Conservation (phyloP, 352 stramenopile genomes). For the Plasmopara muralis region DNA sequence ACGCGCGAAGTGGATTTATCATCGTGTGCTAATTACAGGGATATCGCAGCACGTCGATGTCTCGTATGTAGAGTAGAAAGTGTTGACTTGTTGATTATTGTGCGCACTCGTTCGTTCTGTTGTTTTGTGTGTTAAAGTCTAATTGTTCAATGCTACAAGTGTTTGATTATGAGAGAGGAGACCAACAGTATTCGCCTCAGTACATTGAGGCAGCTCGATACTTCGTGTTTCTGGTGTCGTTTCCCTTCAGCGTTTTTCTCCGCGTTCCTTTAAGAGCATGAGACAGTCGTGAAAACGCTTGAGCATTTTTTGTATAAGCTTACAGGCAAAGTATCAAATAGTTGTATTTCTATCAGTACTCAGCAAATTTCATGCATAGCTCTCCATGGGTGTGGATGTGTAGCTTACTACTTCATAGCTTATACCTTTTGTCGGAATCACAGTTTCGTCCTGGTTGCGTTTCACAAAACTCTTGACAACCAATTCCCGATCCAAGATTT, state of each 20-base stretch:
- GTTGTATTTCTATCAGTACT: conserved; percentile 4
- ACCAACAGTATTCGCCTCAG: conserved; percentile 15
- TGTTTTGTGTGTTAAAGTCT: conserved; percentile 24
- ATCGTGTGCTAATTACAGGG: conserved; percentile 39
- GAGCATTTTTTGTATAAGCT: neutral
- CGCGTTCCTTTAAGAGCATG: conserved; percentile 63
- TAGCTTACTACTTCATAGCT: conserved; percentile 80
- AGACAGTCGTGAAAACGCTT: conserved; percentile 38
- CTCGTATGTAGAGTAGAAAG: conserved; percentile 18
- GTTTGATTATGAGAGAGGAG: conserved; percentile 26
- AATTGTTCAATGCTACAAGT: conserved; percentile 38
- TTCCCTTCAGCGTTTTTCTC: conserved; percentile 55
- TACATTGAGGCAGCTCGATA: conserved; percentile 43
- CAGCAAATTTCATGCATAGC: conserved; percentile 38
- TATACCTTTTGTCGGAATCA: conserved; percentile 20
- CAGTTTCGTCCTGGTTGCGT: conserved; percentile 19
- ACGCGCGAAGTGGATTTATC: conserved; percentile 79
- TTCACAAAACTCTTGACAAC: conserved; percentile 75
- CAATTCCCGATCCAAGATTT: conserved; percentile 62
- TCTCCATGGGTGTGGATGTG: conserved; percentile 55
- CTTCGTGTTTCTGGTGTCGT: conserved; percentile 49
- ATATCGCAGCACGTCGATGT: conserved; percentile 27
- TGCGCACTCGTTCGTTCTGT: neutral
- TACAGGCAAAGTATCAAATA: neutral
- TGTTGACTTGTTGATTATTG: neutral